Percentiles rank a stretch among this genome's conserved stretches.
These are phyloP conservation scores for Aspergillus cristatus DNA, from an alignment of 495 filamentous ascomycete species.

Conservation along the genomic window DNA sequence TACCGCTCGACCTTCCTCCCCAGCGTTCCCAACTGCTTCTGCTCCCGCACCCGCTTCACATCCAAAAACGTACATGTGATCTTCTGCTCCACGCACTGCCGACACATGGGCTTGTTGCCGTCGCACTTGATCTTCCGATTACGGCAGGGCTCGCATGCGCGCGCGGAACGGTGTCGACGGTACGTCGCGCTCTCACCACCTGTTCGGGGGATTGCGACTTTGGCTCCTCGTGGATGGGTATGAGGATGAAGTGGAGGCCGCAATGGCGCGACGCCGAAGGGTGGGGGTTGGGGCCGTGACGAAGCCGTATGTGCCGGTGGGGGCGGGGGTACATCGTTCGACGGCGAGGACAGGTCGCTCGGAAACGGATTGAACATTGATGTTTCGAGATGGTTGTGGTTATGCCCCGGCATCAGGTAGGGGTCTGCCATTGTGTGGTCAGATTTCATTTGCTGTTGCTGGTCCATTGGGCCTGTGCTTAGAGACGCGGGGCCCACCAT, in stretches of 20 bases:
- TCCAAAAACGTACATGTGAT: constrained; percentile 44
- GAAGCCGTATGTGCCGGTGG: no score
- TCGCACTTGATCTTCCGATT: constrained; percentile 58
- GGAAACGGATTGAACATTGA: no score
- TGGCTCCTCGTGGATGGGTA: constrained; percentile 6
- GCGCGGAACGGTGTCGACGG: constrained; percentile 28
- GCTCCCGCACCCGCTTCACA: constrained; percentile 49
- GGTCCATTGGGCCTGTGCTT: no score
- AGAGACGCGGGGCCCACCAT: no score
- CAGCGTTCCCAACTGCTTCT: constrained; percentile 35
- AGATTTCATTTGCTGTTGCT: no score
- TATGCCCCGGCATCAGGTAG: no score
- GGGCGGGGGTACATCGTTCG: no score
- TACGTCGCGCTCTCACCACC: background rate
- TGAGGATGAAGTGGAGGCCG: background rate
- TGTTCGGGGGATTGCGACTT: constrained; percentile 28
- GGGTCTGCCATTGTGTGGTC: no score
- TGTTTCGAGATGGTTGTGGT: no score
- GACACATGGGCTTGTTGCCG: constrained; percentile 43
- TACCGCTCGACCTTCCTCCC: constrained; percentile 35
- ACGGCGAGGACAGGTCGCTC: no score
- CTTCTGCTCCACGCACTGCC: constrained; percentile 42
- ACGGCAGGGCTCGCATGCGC: constrained; percentile 65
- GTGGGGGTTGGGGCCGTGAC: no score
- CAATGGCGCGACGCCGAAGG: no score